These are phyloP conservation scores for Tetrapisispora taiwanensis DNA, from an alignment of 805 yeast genomes.

Conservation along the genomic window DNA sequence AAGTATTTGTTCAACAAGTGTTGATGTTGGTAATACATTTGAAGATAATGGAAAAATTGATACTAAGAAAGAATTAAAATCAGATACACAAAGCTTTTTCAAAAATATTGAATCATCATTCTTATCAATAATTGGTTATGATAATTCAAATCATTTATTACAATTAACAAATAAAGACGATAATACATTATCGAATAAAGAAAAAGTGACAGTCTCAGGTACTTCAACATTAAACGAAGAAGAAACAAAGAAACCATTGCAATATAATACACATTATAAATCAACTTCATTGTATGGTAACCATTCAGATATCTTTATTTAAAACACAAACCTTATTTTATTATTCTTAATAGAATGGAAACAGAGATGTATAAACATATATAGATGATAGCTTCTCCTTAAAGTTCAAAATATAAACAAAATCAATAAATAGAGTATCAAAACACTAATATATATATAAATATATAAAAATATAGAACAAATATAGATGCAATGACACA, in stretches of 20 bases:
- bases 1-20: conserved; percentile 2
- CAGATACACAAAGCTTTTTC: background rate
- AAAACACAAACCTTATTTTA: too few relatives aligned
- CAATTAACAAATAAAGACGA: background rate
- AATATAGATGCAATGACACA: too few relatives aligned
- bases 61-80: background rate
- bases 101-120: conserved; percentile 1
- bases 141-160: background rate
- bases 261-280: background rate
- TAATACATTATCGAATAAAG: background rate
- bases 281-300: background rate
- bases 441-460: too few relatives aligned
- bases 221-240: background rate
- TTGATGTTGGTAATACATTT: background rate
- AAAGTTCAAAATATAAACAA: too few relatives aligned
- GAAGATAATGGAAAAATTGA: background rate
- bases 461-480: too few relatives aligned
- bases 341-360: too few relatives aligned
- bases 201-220: background rate
- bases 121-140: background rate
- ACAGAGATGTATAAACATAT: too few relatives aligned
- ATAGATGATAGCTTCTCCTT: background rate
- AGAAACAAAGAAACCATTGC: background rate
- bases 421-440: too few relatives aligned
- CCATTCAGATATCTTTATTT: conserved; percentile 1